A percentile compares a stretch with the other conserved stretches of the same genome.
phyloP scores from a whole-genome alignment of 2,329 filamentous ascomycete species.

The Xylaria sp. region DNA sequence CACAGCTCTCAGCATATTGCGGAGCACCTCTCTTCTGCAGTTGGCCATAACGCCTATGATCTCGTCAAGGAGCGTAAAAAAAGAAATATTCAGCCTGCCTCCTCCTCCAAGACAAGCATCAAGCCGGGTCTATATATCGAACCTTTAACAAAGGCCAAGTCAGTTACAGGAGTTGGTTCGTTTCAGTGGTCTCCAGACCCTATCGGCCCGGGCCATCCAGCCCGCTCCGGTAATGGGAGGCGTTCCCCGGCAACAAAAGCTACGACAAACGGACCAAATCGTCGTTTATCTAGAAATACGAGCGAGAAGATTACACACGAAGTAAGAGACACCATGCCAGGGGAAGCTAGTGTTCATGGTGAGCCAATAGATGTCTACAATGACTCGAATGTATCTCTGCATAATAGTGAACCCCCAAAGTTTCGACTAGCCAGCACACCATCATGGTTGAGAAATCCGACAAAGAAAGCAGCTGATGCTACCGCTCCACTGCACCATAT shows the following conservation, averaged over 20 bases:
- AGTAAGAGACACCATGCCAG: neutral
- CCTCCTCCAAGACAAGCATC: conserved; percentile 14
- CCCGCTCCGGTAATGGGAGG: conserved; percentile 9
- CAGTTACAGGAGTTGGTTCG: conserved; percentile 31
- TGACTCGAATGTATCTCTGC: conserved; percentile 7
- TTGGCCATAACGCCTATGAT: conserved; percentile 34
- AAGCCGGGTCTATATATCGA: conserved; percentile 25
- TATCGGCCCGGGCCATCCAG: conserved; percentile 32
- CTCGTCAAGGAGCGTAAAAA: conserved; percentile 12
- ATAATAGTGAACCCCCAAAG: conserved; percentile 34
- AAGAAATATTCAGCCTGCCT: neutral
- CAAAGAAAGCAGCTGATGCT: conserved; percentile 43
- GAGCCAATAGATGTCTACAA: neutral
- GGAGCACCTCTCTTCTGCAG: conserved; percentile 49
- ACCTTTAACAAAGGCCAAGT: conserved; percentile 35
- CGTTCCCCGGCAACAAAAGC: conserved; percentile 1
- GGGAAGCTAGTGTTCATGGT: neutral
- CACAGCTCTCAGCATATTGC: conserved; percentile 51
- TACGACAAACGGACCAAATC: neutral
- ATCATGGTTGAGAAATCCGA: conserved; percentile 47
- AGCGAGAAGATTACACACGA: neutral
- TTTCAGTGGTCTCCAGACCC: conserved; percentile 37
- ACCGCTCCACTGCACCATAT: conserved; percentile 43
- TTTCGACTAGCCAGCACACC: conserved; percentile 45
- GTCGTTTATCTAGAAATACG: neutral